Conservation (phyloP, 768 basidiomycete species). For the Kondoa subrosea region DNA sequence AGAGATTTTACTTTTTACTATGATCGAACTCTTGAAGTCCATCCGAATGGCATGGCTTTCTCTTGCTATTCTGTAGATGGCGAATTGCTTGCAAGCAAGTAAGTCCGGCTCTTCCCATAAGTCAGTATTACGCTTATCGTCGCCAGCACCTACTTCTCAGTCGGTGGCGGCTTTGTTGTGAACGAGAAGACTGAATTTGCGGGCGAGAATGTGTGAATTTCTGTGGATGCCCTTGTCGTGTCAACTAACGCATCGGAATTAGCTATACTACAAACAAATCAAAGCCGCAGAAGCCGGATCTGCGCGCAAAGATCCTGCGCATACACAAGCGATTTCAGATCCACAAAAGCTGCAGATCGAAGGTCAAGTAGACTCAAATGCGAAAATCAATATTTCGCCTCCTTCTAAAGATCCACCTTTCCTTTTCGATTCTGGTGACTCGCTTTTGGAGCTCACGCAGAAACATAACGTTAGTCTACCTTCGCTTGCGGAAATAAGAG, state of each 20-base stretch:
- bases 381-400: background rate
- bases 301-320: slow-evolving; percentile 38
- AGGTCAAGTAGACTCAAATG: background rate
- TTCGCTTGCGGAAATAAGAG: slow-evolving; percentile 8
- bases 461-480: slow-evolving; percentile 25
- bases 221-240: too few relatives aligned
- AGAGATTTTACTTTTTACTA: slow-evolving; percentile 80
- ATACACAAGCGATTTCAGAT: background rate
- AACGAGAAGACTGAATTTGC: slow-evolving; percentile 48
- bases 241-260: too few relatives aligned
- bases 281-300: slow-evolving; percentile 64
- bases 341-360: too few relatives aligned
- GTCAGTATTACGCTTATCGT: background rate
- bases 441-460: slow-evolving; percentile 26
- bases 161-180: slow-evolving; percentile 87
- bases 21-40: slow-evolving; percentile 68
- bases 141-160: slow-evolving; percentile 35
- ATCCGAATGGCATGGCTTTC: slow-evolving; percentile 75
- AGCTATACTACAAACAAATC: slow-evolving; percentile 87
- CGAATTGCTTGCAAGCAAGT: slow-evolving; percentile 70
- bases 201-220: slow-evolving; percentile 81
- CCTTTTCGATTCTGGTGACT: slow-evolving; percentile 30
- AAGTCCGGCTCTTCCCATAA: background rate
- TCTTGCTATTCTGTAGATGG: slow-evolving; percentile 66
- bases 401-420: slow-evolving; percentile 17